Evolutionary conservation across 2,329 filamentous ascomycete genomes (phyloP).

Genomic region (Paracoccidioides brasiliensis): DNA sequence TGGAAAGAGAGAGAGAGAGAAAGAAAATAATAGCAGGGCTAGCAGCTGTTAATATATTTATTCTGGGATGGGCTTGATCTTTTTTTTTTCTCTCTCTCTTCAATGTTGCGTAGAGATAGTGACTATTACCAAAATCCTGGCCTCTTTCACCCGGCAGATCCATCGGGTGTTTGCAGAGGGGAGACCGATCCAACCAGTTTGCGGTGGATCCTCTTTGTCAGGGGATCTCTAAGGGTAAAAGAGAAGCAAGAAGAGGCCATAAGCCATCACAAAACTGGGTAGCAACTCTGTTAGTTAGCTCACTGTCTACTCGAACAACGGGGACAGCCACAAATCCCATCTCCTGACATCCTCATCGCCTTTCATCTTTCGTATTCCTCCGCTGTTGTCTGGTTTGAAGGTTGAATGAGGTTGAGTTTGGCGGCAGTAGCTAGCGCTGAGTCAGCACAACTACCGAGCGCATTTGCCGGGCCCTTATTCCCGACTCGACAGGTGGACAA

Average conservation of each 20-base stretch:
- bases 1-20: neutral
- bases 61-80: neutral
- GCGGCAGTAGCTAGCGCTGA: neutral
- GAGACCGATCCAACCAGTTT: neutral
- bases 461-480: neutral
- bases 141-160: neutral
- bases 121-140: neutral
- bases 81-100: neutral
- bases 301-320: too few species aligned
- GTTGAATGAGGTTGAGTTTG: too few species aligned
- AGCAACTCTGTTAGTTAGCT: too few species aligned
- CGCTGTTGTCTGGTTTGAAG: too few species aligned
- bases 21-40: neutral
- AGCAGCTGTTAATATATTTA: neutral
- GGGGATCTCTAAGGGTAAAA: too few species aligned
- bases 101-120: neutral
- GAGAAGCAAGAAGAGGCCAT: too few species aligned
- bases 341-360: too few species aligned
- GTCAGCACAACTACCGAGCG: conserved; percentile 1
- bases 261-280: too few species aligned
- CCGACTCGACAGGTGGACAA: neutral
- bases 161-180: neutral
- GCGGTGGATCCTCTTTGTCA: too few species aligned
- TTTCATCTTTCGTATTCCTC: too few species aligned
- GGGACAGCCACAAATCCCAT: too few species aligned